Conservation (phyloP, 306 rosid species). For the Prunus mira region DNA sequence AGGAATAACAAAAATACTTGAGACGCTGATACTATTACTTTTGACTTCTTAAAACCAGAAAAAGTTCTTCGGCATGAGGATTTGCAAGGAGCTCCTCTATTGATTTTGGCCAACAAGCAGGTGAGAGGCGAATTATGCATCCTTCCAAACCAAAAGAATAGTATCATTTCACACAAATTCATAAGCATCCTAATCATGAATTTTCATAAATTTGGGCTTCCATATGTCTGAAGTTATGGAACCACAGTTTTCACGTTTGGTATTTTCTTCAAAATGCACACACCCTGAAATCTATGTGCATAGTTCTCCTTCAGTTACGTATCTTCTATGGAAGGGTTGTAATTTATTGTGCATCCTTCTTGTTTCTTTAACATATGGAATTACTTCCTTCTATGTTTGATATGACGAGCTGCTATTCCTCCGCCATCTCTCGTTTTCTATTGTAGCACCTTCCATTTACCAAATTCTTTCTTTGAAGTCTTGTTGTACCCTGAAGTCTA, state of each 20-base stretch:
- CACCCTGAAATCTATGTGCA: background rate
- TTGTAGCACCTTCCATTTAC: background rate
- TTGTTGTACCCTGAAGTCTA: background rate
- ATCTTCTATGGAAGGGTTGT: background rate
- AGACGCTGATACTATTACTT: slow-evolving; percentile 22
- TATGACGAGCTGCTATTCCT: background rate
- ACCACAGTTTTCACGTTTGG: background rate
- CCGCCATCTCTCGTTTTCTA: background rate
- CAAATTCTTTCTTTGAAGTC: no score
- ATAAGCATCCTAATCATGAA: background rate
- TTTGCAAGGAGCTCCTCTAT: slow-evolving; percentile 94
- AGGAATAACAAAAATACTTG: slow-evolving; percentile 11
- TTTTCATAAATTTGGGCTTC: background rate
- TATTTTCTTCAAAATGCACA: background rate
- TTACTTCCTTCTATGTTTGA: slow-evolving; percentile 2
- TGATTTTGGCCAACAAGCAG: slow-evolving; percentile 96
- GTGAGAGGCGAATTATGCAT: slow-evolving; percentile 34
- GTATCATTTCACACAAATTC: background rate
- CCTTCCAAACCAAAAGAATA: background rate
- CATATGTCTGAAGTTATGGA: background rate
- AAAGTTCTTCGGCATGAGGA: slow-evolving; percentile 96
- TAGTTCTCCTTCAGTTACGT: background rate
- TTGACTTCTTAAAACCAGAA: slow-evolving; percentile 50
- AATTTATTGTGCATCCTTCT: background rate
- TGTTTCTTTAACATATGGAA: background rate